Conservation (phyloP, 139 green algal species). For the Microglena sp. region DNA sequence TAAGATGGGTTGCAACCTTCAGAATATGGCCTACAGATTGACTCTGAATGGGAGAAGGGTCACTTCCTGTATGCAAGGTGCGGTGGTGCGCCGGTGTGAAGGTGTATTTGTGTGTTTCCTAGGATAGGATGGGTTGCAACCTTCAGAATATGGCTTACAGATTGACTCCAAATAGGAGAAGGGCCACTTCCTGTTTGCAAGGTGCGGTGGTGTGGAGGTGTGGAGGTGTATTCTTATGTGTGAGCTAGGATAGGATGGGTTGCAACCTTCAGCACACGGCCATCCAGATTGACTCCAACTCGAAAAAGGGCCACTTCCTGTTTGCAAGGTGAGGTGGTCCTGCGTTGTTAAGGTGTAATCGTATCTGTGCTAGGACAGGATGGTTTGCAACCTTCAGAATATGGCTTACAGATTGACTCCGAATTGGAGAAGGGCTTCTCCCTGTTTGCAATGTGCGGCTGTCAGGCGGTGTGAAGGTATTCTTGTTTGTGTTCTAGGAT, state of each 20-base stretch:
- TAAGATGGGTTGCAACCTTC: too few species aligned
- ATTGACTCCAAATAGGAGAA: too few species aligned
- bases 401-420: too few species aligned
- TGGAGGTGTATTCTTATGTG: not conserved
- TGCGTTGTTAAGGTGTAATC: not conserved
- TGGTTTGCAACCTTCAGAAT: too few species aligned
- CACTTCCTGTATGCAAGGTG: constrained; percentile 69
- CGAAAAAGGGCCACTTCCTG: too few species aligned
- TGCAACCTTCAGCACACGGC: too few species aligned
- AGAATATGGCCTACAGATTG: constrained; percentile 34
- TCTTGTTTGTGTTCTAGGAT: too few species aligned
- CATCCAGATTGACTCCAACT: constrained; percentile 31
- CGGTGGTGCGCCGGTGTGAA: not conserved
- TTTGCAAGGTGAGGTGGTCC: not conserved
- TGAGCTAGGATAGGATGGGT: not conserved
- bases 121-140: too few species aligned
- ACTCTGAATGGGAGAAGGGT: constrained; percentile 51
- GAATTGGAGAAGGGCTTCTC: constrained; percentile 79
- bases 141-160: too few species aligned
- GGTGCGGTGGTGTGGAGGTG: not conserved
- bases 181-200: constrained; percentile 71
- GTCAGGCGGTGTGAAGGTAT: not conserved
- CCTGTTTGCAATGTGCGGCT: constrained; percentile 46
- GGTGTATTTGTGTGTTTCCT: not conserved
- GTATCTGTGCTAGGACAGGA: too few species aligned